Percentiles rank a stretch among this genome's conserved stretches.
Conservation (phyloP, 805 yeast genomes). For the Kodamaea kakaduensis region DNA sequence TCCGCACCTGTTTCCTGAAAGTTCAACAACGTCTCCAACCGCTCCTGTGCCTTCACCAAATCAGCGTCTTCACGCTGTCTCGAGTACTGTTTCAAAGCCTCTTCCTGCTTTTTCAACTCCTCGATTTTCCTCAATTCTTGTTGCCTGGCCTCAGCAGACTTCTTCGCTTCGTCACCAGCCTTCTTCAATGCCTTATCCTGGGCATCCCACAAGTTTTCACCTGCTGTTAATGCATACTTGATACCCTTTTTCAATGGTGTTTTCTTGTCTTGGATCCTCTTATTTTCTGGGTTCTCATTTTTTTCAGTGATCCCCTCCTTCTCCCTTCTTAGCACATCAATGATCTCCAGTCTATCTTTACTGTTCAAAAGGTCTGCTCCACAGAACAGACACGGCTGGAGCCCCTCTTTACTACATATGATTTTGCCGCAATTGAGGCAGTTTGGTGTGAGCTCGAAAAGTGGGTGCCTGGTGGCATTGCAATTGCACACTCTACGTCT, state of each 20-base stretch:
- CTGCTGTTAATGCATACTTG: constrained; percentile 51
- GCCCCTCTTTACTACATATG: constrained; percentile 84
- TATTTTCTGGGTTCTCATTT: constrained; percentile 17
- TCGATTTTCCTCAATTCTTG: constrained; percentile 21
- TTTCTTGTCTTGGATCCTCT: constrained; percentile 15
- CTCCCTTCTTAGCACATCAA: constrained; percentile 50
- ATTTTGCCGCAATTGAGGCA: constrained; percentile 93
- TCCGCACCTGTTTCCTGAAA: constrained; percentile 87
- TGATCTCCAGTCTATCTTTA: constrained; percentile 59
- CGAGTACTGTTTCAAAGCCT: constrained; percentile 43
- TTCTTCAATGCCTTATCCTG: constrained; percentile 62
- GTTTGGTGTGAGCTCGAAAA: constrained; percentile 87
- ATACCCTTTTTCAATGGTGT: constrained; percentile 21
- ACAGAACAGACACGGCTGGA: constrained; percentile 86
- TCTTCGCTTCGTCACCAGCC: constrained; percentile 45
- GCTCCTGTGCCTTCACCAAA: constrained; percentile 62
- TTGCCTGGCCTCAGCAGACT: constrained; percentile 20
- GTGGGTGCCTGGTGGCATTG: constrained; percentile 83
- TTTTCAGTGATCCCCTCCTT: constrained; percentile 31
- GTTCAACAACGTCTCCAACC: constrained; percentile 67
- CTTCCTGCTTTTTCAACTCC: constrained; percentile 38
- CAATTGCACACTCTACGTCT: constrained; percentile 58
- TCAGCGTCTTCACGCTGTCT: constrained; percentile 48
- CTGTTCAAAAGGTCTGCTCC: constrained; percentile 59
- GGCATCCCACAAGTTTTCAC: constrained; percentile 61